These are phyloP conservation scores for Pulveroboletus sp. DNA, from an alignment of 768 basidiomycete genomes.

Conservation along the genomic window DNA sequence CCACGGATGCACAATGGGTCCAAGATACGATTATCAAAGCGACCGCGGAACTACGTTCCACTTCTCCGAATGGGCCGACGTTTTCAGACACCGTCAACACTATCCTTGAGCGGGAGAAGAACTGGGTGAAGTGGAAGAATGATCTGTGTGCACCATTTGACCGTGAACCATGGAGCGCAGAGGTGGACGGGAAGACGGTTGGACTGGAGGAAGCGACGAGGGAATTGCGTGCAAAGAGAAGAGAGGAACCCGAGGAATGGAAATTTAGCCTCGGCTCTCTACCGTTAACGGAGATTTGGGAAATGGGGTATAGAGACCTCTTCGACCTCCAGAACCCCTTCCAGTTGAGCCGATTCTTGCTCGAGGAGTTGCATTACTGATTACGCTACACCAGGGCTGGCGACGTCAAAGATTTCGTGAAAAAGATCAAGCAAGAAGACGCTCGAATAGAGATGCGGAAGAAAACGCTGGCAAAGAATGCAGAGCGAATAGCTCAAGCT, in stretches of 20 bases:
- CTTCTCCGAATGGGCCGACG: slow-evolving; percentile 70
- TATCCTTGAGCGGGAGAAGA: slow-evolving; percentile 79
- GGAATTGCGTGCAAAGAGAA: slow-evolving; percentile 48
- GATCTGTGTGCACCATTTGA: slow-evolving; percentile 78
- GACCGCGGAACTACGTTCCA: slow-evolving; percentile 58
- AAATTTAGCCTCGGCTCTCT: slow-evolving; percentile 62
- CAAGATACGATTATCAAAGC: slow-evolving; percentile 61
- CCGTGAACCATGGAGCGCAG: slow-evolving; percentile 57
- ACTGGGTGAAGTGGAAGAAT: slow-evolving; percentile 91
- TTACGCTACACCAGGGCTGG: slow-evolving; percentile 47
- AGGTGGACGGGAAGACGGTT: slow-evolving; percentile 45
- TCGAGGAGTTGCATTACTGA: slow-evolving; percentile 1
- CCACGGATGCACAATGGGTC: slow-evolving; percentile 69
- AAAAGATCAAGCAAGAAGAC: slow-evolving; percentile 66
- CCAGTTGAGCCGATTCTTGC: slow-evolving; percentile 45
- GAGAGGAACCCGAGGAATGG: slow-evolving; percentile 59
- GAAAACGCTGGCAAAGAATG: slow-evolving; percentile 36
- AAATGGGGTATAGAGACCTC: slow-evolving; percentile 69
- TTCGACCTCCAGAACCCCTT: slow-evolving; percentile 61
- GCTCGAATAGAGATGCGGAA: slow-evolving; percentile 51
- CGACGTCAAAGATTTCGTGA: slow-evolving; percentile 70
- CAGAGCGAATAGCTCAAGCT: slow-evolving; percentile 36
- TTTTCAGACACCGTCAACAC: slow-evolving; percentile 71
- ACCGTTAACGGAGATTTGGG: slow-evolving; percentile 77
- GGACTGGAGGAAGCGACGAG: slow-evolving; percentile 63